phyloP scores from a whole-genome alignment of 306 rosid genomes.

The Vigna reflexopilosa region DNA sequence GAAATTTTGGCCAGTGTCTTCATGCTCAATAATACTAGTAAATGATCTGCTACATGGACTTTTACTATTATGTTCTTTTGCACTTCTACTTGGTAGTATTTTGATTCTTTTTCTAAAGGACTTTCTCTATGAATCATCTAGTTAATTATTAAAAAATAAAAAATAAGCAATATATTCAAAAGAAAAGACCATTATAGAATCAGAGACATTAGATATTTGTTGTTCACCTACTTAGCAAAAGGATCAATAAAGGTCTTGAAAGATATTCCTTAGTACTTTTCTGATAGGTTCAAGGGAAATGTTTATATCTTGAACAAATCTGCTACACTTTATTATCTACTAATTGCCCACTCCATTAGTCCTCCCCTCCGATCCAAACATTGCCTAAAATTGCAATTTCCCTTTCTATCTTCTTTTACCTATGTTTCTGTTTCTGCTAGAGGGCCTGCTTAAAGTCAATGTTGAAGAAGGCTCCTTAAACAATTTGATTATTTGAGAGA shows the following conservation, averaged over 20 bases:
- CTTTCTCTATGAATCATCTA: not conserved
- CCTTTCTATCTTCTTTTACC: not conserved
- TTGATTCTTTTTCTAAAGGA: not conserved
- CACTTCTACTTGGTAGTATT: not conserved
- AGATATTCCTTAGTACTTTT: not conserved
- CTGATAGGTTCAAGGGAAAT: too few species aligned
- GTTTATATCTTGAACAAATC: not conserved
- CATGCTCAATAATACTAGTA: not conserved
- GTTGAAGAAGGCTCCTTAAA: not conserved
- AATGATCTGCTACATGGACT: not conserved
- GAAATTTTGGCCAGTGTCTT: constrained; percentile 13
- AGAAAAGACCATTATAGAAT: not conserved
- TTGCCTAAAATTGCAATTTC: not conserved
- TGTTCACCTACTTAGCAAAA: not conserved
- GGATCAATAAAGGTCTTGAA: constrained; percentile 8
- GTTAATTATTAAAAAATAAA: not conserved
- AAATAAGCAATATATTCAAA: not conserved
- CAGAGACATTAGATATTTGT: not conserved
- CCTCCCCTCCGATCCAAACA: not conserved
- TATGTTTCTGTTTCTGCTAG: not conserved
- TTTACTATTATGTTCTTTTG: not conserved
- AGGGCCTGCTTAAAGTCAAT: constrained; percentile 17
- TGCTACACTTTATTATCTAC: constrained; percentile 1
- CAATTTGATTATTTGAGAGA: not conserved
- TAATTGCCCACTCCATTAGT: not conserved